Evolutionary conservation across 352 stramenopile species (phyloP).

Genomic region (Globisporangium polare): DNA sequence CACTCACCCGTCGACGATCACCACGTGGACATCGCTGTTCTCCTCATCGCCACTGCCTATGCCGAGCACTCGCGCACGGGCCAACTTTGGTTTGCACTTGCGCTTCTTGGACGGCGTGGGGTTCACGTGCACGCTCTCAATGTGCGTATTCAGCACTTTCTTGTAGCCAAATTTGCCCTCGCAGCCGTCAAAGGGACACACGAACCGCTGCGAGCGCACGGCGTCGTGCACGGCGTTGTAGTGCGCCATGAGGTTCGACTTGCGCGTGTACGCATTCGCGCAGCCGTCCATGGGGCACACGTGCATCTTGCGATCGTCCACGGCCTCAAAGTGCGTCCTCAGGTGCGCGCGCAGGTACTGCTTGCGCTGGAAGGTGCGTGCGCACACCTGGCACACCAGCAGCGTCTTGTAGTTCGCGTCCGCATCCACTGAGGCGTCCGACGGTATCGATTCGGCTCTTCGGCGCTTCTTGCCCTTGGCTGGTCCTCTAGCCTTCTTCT

Average conservation of each 20-base stretch:
- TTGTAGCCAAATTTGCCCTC: constrained; percentile 71
- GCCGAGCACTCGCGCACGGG: background rate
- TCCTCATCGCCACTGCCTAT: background rate
- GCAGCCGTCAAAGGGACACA: constrained; percentile 55
- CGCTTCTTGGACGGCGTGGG: constrained; percentile 23
- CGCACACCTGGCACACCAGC: constrained; percentile 50
- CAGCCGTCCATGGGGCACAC: constrained; percentile 56
- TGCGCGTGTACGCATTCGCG: constrained; percentile 58
- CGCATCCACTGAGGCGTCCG: background rate
- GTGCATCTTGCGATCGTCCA: constrained; percentile 62
- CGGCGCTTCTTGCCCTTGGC: constrained; percentile 12
- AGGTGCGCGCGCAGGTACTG: constrained; percentile 58
- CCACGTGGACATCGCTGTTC: background rate
- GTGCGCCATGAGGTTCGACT: constrained; percentile 74
- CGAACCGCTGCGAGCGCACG: constrained; percentile 56
- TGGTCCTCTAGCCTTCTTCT: background rate
- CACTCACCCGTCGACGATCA: background rate
- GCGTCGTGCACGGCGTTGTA: constrained; percentile 68
- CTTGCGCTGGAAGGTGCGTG: constrained; percentile 42
- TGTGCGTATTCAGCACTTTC: constrained; percentile 56
- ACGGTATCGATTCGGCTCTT: background rate
- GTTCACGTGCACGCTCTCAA: constrained; percentile 58
- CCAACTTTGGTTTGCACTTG: background rate
- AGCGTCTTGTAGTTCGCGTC: constrained; percentile 10
- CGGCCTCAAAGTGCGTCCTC: constrained; percentile 54